These are phyloP conservation scores for Trypanosoma avium DNA, from an alignment of 208 protist species.

Conservation along the genomic window DNA sequence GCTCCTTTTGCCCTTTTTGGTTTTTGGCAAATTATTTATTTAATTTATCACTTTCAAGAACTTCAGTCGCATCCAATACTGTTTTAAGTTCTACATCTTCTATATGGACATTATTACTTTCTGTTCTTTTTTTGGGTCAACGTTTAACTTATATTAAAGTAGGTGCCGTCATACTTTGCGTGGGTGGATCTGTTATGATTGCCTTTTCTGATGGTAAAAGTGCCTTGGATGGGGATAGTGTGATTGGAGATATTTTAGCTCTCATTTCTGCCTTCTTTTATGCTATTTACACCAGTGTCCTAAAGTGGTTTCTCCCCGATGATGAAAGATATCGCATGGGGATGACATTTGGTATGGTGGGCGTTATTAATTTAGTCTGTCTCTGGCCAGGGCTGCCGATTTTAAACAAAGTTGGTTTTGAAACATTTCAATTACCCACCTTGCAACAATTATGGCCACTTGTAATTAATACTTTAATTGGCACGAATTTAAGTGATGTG, in stretches of 20 bases:
- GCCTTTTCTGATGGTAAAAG: slow-evolving; percentile 50
- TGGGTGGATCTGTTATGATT: slow-evolving; percentile 71
- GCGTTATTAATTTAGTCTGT: slow-evolving; percentile 66
- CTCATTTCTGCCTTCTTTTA: slow-evolving; percentile 88
- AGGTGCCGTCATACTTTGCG: slow-evolving; percentile 57
- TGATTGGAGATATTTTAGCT: slow-evolving; percentile 68
- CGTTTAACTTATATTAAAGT: slow-evolving; percentile 44
- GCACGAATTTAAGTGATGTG: slow-evolving; percentile 91
- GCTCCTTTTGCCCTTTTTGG: slow-evolving; percentile 87
- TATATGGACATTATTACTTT: slow-evolving; percentile 85
- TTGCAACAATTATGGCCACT: slow-evolving; percentile 67
- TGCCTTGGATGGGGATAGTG: slow-evolving; percentile 29
- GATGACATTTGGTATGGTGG: slow-evolving; percentile 89
- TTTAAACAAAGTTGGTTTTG: slow-evolving; percentile 48
- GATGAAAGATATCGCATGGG: slow-evolving; percentile 83
- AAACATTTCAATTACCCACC: slow-evolving; percentile 69
- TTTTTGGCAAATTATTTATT: slow-evolving; percentile 92
- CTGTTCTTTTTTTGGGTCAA: slow-evolving; percentile 69
- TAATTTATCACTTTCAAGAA: slow-evolving; percentile 84
- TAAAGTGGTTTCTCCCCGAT: slow-evolving; percentile 80
- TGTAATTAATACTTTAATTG: slow-evolving; percentile 79
- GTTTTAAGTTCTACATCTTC: slow-evolving; percentile 85
- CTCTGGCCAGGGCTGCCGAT: slow-evolving; percentile 79
- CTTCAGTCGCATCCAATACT: slow-evolving; percentile 88
- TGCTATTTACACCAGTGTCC: slow-evolving; percentile 83